phyloP scores from a whole-genome alignment of 306 rosid genomes.

The Gillenia trifoliata region DNA sequence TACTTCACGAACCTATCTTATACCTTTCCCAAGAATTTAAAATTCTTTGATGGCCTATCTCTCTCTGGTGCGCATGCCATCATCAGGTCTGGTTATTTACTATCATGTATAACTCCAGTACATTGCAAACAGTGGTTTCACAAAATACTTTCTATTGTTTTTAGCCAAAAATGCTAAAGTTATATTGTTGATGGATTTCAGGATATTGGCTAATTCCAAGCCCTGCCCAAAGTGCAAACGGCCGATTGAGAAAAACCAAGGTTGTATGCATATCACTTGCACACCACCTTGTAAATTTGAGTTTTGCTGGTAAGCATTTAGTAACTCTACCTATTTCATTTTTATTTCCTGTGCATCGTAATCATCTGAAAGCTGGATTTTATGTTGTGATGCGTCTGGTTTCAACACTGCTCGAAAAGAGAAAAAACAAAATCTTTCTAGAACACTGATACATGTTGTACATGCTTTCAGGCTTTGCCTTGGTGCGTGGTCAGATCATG shows the following conservation, averaged over 20 bases:
- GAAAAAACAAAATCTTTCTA: background rate
- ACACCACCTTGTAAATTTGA: conserved; percentile 88
- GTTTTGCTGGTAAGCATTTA: conserved; percentile 71
- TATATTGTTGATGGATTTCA: conserved; percentile 22
- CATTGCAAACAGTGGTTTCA: background rate
- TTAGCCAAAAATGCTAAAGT: background rate
- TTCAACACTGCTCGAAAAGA: background rate
- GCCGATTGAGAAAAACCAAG: conserved; percentile 88
- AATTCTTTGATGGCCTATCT: background rate
- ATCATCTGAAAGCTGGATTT: conserved; percentile 1
- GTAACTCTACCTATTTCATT: background rate
- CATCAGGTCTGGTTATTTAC: background rate
- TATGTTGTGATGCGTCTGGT: background rate
- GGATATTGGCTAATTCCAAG: conserved; percentile 76
- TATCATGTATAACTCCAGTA: background rate
- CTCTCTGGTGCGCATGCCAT: background rate
- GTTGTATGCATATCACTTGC: conserved; percentile 94
- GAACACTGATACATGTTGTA: background rate
- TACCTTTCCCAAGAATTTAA: too few relatives aligned
- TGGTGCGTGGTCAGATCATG: conserved; percentile 93
- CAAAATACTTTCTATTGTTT: conserved; percentile 5
- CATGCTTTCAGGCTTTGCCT: conserved; percentile 71
- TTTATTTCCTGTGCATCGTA: background rate
- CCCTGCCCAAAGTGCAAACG: conserved; percentile 94
- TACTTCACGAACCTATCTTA: too few relatives aligned